Evolutionary conservation across 129 eudicot genomes (phyloP).

Genomic region (Ambrosia artemisiifolia): DNA sequence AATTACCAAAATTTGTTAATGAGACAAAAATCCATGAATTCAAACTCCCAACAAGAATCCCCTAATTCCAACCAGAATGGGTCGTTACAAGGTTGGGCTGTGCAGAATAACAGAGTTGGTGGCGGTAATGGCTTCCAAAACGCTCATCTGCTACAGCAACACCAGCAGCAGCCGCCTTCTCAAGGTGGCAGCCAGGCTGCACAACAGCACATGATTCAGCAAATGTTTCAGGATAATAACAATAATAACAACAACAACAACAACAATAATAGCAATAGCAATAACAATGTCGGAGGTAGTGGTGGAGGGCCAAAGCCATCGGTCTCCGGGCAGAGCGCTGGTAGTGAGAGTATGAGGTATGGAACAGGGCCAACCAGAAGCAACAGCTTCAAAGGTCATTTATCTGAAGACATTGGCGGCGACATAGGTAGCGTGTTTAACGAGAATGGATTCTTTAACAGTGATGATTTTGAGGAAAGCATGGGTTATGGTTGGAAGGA

Average conservation of each 20-base stretch:
- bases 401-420: constrained; percentile 41
- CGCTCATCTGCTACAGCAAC: constrained; percentile 24
- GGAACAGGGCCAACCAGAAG: constrained; percentile 40
- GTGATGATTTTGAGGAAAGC: constrained; percentile 51
- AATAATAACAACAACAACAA: constrained; percentile 35
- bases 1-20: constrained; percentile 46
- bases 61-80: constrained; percentile 32
- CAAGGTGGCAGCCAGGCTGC: constrained; percentile 38
- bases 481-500: constrained; percentile 54
- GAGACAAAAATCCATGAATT: constrained; percentile 62
- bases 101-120: constrained; percentile 33
- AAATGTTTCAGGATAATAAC: constrained; percentile 39
- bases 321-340: constrained; percentile 21
- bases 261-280: constrained; percentile 35
- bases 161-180: constrained; percentile 16
- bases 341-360: constrained; percentile 32
- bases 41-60: constrained; percentile 54
- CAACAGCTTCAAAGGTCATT: constrained; percentile 42
- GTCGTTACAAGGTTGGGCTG: constrained; percentile 31
- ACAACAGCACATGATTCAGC: constrained; percentile 62
- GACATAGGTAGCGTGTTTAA: constrained; percentile 42
- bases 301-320: constrained; percentile 25
- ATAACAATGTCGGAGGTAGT: constrained; percentile 15
- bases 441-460: constrained; percentile 54
- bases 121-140: constrained; percentile 16